A percentile compares a stretch with the other conserved stretches of the same genome.
These are phyloP conservation scores for Candida oleophila DNA, from an alignment of 805 yeast species.

Conservation along the genomic window DNA sequence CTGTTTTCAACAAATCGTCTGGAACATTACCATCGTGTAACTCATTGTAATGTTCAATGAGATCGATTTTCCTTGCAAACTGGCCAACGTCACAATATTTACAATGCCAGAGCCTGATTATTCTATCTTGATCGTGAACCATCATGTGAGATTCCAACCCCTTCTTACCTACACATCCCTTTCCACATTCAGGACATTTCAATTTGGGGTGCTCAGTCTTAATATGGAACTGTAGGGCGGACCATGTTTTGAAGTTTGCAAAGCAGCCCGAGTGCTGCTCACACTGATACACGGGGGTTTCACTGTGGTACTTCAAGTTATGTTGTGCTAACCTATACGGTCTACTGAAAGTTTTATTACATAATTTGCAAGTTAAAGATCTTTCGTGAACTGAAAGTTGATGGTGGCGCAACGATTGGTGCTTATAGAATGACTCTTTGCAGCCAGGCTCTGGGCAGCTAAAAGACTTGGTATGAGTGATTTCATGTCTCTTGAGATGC, in stretches of 20 bases:
- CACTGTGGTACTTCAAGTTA: constrained; percentile 62
- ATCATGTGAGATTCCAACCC: constrained; percentile 75
- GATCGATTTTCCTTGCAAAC: constrained; percentile 56
- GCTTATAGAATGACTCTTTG: constrained; percentile 64
- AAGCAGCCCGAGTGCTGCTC: constrained; percentile 57
- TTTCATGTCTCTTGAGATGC: constrained; percentile 79
- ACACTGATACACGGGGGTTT: constrained; percentile 55
- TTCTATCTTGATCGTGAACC: constrained; percentile 53
- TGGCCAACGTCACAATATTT: constrained; percentile 45
- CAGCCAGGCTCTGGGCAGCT: constrained; percentile 64
- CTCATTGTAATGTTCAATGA: constrained; percentile 55
- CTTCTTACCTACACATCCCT: constrained; percentile 67
- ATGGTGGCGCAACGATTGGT: constrained; percentile 76
- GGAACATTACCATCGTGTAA: constrained; percentile 45
- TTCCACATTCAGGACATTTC: constrained; percentile 63
- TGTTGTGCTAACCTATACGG: constrained; percentile 70
- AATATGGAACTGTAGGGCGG: constrained; percentile 68
- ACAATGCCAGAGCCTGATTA: constrained; percentile 69
- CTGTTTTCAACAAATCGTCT: constrained; percentile 25
- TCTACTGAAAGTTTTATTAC: constrained; percentile 63
- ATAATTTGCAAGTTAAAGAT: constrained; percentile 55
- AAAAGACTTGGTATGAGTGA: constrained; percentile 70
- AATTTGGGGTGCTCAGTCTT: constrained; percentile 72
- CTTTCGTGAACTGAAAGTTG: constrained; percentile 58
- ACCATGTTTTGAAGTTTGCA: constrained; percentile 64